A percentile compares a stretch with the other conserved stretches of the same genome.
phyloP scores from a whole-genome alignment of 2,329 filamentous ascomycete genomes.

The Tolypocladium nubicola region DNA sequence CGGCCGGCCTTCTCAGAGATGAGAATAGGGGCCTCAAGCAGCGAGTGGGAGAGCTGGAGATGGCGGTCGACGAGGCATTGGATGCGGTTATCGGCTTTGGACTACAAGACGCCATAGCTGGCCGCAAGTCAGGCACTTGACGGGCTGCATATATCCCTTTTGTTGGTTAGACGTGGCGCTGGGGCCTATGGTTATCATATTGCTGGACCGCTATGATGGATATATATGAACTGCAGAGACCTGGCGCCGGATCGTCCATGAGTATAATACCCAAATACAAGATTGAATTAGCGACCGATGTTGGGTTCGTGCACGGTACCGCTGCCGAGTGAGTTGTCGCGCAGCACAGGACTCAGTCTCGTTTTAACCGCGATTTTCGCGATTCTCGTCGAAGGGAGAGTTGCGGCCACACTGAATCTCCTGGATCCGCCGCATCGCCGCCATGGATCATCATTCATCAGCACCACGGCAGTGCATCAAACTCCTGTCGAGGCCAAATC shows the following conservation, averaged over 20 bases:
- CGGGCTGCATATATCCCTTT: not conserved
- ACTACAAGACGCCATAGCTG: slow-evolving; percentile 16
- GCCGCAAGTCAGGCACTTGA: not conserved
- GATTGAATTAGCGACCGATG: not conserved
- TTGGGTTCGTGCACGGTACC: too few species aligned
- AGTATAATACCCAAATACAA: not conserved
- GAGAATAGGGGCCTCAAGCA: slow-evolving; percentile 54
- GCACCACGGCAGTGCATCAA: not conserved
- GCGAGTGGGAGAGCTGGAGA: slow-evolving; percentile 47
- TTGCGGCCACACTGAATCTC: not conserved
- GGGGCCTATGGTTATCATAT: not conserved
- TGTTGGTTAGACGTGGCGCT: not conserved
- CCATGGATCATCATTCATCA: not conserved
- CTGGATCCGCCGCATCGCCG: not conserved
- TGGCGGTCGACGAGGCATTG: slow-evolving; percentile 48
- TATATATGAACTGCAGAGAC: not conserved
- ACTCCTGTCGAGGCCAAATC: not conserved
- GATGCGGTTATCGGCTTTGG: slow-evolving; percentile 47
- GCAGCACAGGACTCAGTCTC: not conserved
- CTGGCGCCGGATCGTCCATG: not conserved
- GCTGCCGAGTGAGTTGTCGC: not conserved
- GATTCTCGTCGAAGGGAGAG: too few species aligned
- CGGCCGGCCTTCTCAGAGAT: slow-evolving; percentile 47
- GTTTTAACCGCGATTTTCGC: too few species aligned
- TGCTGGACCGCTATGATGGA: not conserved